Percentiles rank a stretch among this genome's conserved stretches.
These are phyloP conservation scores for Fusarium pseudograminearum DNA, from an alignment of 2,329 filamentous ascomycete species.

Conservation along the genomic window DNA sequence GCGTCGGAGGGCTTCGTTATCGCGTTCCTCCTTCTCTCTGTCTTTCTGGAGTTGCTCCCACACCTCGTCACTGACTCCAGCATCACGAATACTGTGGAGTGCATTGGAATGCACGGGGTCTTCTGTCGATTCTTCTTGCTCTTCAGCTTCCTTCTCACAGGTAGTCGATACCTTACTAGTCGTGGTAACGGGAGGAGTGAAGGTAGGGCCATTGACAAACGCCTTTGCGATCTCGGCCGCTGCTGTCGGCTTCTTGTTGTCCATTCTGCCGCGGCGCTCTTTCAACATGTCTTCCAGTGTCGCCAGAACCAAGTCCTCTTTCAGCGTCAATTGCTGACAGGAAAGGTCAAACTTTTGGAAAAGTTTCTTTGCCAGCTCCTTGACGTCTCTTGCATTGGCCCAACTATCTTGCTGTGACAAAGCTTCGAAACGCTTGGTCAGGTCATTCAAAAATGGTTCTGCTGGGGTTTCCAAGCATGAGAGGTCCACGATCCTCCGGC, in stretches of 20 bases:
- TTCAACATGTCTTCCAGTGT: slow-evolving; percentile 44
- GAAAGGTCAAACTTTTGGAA: slow-evolving; percentile 53
- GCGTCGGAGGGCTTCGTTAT: slow-evolving; percentile 53
- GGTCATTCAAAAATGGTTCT: slow-evolving; percentile 4
- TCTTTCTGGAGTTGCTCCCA: slow-evolving; percentile 72
- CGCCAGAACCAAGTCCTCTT: slow-evolving; percentile 20
- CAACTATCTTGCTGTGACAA: slow-evolving; percentile 63
- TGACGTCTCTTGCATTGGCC: slow-evolving; percentile 74
- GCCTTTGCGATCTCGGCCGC: accelerated
- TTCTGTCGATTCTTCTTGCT: not conserved
- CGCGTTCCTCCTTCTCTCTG: slow-evolving; percentile 53
- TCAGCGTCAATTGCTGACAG: slow-evolving; percentile 24
- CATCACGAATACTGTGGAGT: slow-evolving; percentile 58
- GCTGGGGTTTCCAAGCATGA: slow-evolving; percentile 43
- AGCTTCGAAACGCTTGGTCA: slow-evolving; percentile 51
- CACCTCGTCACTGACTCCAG: slow-evolving; percentile 68
- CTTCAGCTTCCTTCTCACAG: not conserved
- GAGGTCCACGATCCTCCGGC: slow-evolving; percentile 42
- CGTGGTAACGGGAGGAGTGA: not conserved
- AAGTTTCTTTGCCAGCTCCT: slow-evolving; percentile 64
- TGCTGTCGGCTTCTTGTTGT: slow-evolving; percentile 14
- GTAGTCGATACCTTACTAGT: not conserved
- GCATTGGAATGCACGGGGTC: not conserved
- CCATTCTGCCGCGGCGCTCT: slow-evolving; percentile 26
- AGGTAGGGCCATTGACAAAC: accelerated